Evolutionary conservation across 208 protist genomes (phyloP).

Genomic region (Tetramitus jugosus): DNA sequence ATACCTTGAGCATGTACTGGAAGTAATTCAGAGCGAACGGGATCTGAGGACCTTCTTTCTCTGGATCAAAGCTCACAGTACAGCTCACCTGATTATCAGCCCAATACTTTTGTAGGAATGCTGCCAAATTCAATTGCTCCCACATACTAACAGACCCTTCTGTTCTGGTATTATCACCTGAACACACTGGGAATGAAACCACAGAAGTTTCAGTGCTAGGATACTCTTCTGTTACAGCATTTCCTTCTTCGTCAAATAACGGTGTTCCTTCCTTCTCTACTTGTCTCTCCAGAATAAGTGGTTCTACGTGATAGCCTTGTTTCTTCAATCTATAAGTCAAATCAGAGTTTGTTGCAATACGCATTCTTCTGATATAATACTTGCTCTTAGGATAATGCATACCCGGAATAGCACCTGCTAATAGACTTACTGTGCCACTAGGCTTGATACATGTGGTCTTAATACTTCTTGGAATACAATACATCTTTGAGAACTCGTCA

Average conservation of each 20-base stretch:
- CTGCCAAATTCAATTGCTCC: conserved; percentile 60
- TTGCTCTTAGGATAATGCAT: conserved; percentile 59
- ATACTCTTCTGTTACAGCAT: conserved; percentile 26
- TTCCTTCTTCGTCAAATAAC: no score
- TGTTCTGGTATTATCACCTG: conserved; percentile 46
- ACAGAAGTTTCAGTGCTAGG: conserved; percentile 35
- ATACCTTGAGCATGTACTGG: conserved; percentile 67
- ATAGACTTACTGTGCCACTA: conserved; percentile 59
- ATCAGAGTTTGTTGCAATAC: conserved; percentile 29
- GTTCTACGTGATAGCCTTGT: conserved; percentile 54
- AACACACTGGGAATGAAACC: conserved; percentile 56
- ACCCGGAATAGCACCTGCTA: conserved; percentile 65
- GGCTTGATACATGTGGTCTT: conserved; percentile 66
- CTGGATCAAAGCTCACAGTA: conserved; percentile 59
- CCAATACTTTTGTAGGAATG: conserved; percentile 65
- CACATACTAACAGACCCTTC: conserved; percentile 55
- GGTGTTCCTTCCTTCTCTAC: no score
- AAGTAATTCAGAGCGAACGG: conserved; percentile 55
- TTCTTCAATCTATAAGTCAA: conserved; percentile 36
- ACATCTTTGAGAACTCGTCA: conserved; percentile 39
- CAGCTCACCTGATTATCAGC: conserved; percentile 62
- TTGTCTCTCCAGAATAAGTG: conserved; percentile 27
- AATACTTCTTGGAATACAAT: conserved; percentile 58
- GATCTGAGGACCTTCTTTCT: conserved; percentile 49
- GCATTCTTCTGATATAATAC: conserved; percentile 55